Conservation (phyloP, 352 stramenopile genomes). For the Phytophthora pistaciae region DNA sequence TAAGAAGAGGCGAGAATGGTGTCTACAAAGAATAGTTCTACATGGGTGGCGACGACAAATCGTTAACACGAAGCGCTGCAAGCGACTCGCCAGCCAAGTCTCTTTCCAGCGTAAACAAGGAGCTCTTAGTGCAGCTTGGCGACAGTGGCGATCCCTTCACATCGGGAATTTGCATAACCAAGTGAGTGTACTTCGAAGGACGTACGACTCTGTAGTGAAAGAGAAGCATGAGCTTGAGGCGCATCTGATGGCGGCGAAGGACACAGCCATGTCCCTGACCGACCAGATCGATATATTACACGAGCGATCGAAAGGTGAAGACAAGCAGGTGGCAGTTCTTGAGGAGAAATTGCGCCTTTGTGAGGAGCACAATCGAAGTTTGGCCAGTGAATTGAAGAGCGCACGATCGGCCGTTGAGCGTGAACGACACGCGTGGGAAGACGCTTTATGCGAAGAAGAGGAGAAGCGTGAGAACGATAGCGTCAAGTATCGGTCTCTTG, state of each 20-base stretch:
- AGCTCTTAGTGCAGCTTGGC: conserved; percentile 45
- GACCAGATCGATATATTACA: conserved; percentile 48
- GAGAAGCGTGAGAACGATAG: conserved; percentile 33
- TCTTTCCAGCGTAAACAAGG: conserved; percentile 20
- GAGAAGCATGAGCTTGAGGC: conserved; percentile 60
- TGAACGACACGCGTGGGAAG: conserved; percentile 45
- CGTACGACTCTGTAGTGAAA: conserved; percentile 21
- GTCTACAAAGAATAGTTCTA: neutral
- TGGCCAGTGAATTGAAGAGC: conserved; percentile 34
- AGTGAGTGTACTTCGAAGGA: conserved; percentile 25
- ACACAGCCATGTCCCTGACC: conserved; percentile 45
- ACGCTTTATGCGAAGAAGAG: conserved; percentile 32
- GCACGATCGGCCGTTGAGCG: conserved; percentile 24
- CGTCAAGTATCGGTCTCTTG: conserved; percentile 41
- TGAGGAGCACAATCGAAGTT: conserved; percentile 35
- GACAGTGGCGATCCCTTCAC: conserved; percentile 44
- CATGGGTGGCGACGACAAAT: conserved; percentile 28
- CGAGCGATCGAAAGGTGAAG: conserved; percentile 35
- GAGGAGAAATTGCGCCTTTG: conserved; percentile 42
- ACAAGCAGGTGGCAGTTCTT: conserved; percentile 38
- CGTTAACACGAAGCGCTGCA: conserved; percentile 30
- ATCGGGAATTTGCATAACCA: conserved; percentile 23
- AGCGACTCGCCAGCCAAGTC: conserved; percentile 28
- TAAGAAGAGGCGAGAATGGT: conserved; percentile 34
- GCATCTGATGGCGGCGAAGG: conserved; percentile 48